Evolutionary conservation across 2,329 filamentous ascomycete genomes (phyloP), one percentile per base, ranked within the genome.

Genomic region (Xylogone sp.): DNA sequence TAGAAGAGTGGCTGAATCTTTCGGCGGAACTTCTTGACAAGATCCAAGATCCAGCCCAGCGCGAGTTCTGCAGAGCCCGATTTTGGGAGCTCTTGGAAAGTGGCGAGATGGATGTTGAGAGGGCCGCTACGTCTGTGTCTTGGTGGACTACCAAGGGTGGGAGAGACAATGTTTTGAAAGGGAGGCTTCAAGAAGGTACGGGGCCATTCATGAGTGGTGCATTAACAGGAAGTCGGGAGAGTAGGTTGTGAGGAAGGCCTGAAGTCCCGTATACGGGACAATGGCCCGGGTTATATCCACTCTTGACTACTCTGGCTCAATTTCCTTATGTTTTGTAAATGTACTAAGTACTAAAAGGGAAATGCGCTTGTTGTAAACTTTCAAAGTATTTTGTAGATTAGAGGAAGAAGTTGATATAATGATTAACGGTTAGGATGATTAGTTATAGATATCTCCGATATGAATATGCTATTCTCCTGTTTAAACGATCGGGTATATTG

Each of bases 51-150:
- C 62, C 68, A 1, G 65, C 61, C 3, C 84, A 86, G 77, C 73
- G 78, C 34, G 74, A 79, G 42, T 67, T 72, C 43, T 84, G 84
- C 51, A 78, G 79, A 56, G 74, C 78, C 53, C 72, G 84, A 48
- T 83, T 87, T 59, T 90, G 86, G 86, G 82, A 87, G 53, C 76
- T 82, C 2, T 59, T 89, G 12, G 64, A 65, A 46, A 77, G 76
- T 55, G 85, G 85, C 1, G 85, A 88, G 64, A 87, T 90, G 83
- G 85, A 88, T 69, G 77, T 87, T 22, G 82, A 87, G 59, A 75
- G 84, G 44, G 83, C 84, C 20, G 75, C 79, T 55, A 72, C 82
- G 48, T 86, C 83, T 59, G 83, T 88, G 43, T 76, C 75, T 3
- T 89, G 86, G 86, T 88, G 86, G 86, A 80, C 75, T 34, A 64